phyloP scores from a whole-genome alignment of 805 yeast genomes.

The Blastobotrys attinorum region DNA sequence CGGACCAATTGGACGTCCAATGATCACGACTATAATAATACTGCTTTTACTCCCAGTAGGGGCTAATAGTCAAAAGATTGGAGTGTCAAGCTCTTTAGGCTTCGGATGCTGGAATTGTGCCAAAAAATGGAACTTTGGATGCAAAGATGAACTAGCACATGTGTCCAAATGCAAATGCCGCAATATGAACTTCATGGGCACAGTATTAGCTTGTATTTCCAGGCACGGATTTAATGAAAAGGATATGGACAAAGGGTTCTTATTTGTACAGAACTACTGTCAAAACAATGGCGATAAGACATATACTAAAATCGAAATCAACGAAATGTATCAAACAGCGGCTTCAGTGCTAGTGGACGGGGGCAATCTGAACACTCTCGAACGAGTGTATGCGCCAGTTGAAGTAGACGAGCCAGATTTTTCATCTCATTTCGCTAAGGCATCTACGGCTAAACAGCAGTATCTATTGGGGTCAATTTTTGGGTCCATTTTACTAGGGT shows the following conservation, averaged over 20 bases:
- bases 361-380: constrained; percentile 4
- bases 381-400: constrained; percentile 13
- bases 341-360: background rate
- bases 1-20: no score
- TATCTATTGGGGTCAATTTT: constrained; percentile 24
- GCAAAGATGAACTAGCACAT: constrained; percentile 13
- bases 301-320: constrained; percentile 20
- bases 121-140: constrained; percentile 24
- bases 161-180: constrained; percentile 27
- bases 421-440: constrained; percentile 16
- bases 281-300: constrained; percentile 23
- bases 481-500: constrained; percentile 25
- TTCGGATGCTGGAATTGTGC: constrained; percentile 29
- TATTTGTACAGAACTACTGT: constrained; percentile 23
- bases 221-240: constrained; percentile 17
- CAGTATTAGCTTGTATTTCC: constrained; percentile 25
- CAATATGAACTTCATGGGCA: constrained; percentile 23
- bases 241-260: constrained; percentile 21
- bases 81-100: constrained; percentile 25
- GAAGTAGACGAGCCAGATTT: constrained; percentile 4
- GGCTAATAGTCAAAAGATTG: constrained; percentile 29
- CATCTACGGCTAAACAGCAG: constrained; percentile 22
- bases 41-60: no score
- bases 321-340: constrained; percentile 8
- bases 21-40: no score